Base-by-base conservation (phyloP, 306 rosid species). In the Cyclanthera cordifolia region DNA sequence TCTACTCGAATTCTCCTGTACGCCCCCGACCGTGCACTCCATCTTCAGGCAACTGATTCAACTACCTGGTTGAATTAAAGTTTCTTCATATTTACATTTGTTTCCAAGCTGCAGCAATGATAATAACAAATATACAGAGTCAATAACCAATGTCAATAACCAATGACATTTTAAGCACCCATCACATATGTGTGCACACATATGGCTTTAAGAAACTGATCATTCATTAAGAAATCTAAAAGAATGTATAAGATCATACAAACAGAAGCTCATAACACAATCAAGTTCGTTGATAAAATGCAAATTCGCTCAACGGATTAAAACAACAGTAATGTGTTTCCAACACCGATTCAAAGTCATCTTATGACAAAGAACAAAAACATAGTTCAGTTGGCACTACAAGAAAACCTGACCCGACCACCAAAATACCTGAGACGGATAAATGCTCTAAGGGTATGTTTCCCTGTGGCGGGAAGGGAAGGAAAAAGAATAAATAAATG, bases 71-170 rank as follows among this genome's bases (percentile, higher is more conserved):
- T 28, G 19, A 50, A 43, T 75, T 52, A 51, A 67, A 27, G 57
- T 76, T 27, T 55, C 57, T 71, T 15, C 65, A n/a, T 48, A 79
- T 72, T 82, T 81, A 88, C 81, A 79, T 64, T 17, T 85, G 73
- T 81, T 91, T 83, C 96, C 97, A 91, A 1, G 82, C 97, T 88
- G 86, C 82, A 84, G 8, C 74, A 77, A 27, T 47, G 54, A 55
- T 2, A 58, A 49, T 15, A 60, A 43, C 16, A 52, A 9, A 43
- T 3, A 45, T 41, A 23, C 13, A 15, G 6, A 65, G 54, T 66
- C 16, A 43, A 45, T 24, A 43, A 46, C n/a, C 34, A 5, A 4
- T 5, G 8, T 5, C 6, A 34, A n/a, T n/a, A n/a, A 46, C n/a
- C 34, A 5, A 4, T 5, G 8, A 34, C 6, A 34, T 34, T 34